A percentile compares a stretch with the other conserved stretches of the same genome.
phyloP scores from a whole-genome alignment of 2,329 filamentous ascomycete genomes.

The Apiospora saccharicola region DNA sequence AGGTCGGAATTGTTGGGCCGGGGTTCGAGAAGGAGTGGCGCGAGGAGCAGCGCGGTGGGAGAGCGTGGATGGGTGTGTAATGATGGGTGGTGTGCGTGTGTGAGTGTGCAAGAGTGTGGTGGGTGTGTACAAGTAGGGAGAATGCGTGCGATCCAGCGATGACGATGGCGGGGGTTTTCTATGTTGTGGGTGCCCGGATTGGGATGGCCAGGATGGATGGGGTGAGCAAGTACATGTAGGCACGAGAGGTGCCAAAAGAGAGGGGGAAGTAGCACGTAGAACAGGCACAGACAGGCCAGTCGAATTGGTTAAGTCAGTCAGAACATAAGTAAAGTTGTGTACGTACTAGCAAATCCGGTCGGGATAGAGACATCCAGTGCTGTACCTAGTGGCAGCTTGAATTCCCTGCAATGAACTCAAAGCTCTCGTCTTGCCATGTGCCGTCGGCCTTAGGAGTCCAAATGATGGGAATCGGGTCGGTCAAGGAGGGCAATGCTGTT shows the following conservation, averaged over 20 bases:
- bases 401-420: constrained; percentile 8
- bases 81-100: constrained; percentile 10
- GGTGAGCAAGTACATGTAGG: constrained; percentile 13
- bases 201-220: constrained; percentile 16
- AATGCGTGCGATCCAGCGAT: constrained; percentile 13
- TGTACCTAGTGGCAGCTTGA: constrained; percentile 6
- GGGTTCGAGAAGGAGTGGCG: constrained; percentile 14
- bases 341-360: not conserved
- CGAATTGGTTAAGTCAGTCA: not conserved
- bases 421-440: constrained; percentile 5
- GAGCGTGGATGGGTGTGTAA: constrained; percentile 13
- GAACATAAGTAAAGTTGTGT: not conserved
- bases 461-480: not conserved
- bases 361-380: not conserved
- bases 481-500: not conserved
- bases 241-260: constrained; percentile 4
- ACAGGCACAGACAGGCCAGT: not conserved
- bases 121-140: constrained; percentile 11
- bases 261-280: not conserved
- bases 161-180: constrained; percentile 15
- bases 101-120: not conserved
- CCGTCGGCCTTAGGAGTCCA: not conserved
- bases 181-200: constrained; percentile 15
- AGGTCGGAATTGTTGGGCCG: constrained; percentile 17
- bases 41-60: not conserved